A percentile compares a stretch with the other conserved stretches of the same genome.
These are phyloP conservation scores for Sapria himalayana DNA, from an alignment of 345 rosid species.

Conservation along the genomic window DNA sequence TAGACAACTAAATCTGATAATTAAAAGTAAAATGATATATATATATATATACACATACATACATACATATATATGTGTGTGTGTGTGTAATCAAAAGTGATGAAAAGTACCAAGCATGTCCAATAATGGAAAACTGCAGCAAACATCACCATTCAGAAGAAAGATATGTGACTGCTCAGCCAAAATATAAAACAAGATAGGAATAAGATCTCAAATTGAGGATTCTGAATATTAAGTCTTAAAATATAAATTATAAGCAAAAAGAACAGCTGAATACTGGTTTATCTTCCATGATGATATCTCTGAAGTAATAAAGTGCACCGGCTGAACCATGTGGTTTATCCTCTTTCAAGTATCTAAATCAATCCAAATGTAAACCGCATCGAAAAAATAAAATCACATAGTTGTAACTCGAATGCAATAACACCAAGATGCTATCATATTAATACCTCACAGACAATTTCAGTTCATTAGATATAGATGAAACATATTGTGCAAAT, in stretches of 20 bases:
- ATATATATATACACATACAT: background rate
- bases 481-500: constrained; percentile 53
- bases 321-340: constrained; percentile 83
- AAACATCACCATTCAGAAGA: constrained; percentile 65
- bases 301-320: constrained; percentile 52
- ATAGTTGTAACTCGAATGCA: background rate
- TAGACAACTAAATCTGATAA: background rate
- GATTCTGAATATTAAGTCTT: background rate
- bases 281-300: constrained; percentile 51
- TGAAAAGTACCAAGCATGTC: constrained; percentile 43
- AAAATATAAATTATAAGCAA: background rate
- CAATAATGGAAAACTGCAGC: constrained; percentile 66
- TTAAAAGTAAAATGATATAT: background rate
- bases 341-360: constrained; percentile 69
- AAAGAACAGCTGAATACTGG: constrained; percentile 25
- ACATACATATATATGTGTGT: background rate
- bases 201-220: background rate
- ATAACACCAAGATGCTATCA: too few species aligned
- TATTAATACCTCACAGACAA: constrained; percentile 48
- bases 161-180: constrained; percentile 43
- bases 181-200: constrained; percentile 2
- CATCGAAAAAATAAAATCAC: background rate
- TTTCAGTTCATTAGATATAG: constrained; percentile 56
- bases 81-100: too few species aligned
- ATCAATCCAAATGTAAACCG: background rate